Conservation (phyloP, 257 asterid species). For the Capsicum baccatum region DNA sequence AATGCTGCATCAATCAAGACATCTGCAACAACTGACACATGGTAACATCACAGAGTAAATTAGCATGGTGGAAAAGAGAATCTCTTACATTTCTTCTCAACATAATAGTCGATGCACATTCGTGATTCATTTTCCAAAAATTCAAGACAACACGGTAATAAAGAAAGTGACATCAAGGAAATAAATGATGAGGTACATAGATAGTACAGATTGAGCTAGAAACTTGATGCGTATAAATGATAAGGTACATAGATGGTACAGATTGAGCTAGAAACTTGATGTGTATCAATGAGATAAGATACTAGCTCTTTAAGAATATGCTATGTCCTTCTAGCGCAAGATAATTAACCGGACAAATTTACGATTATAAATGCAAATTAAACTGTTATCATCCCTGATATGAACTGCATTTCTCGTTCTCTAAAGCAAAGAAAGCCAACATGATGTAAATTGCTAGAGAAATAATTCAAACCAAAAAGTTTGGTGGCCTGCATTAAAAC, state of each 20-base stretch:
- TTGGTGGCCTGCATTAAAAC: not conserved
- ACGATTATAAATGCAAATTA: slow-evolving; percentile 4
- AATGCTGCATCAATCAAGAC: slow-evolving; percentile 94
- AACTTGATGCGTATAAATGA: no score
- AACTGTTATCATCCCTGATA: not conserved
- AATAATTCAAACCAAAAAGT: slow-evolving; percentile 2
- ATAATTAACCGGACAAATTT: not conserved
- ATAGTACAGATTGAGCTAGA: no score
- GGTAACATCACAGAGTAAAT: slow-evolving; percentile 43
- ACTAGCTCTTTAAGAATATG: slow-evolving; percentile 10
- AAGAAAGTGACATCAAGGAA: slow-evolving; percentile 6
- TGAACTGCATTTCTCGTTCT: not conserved
- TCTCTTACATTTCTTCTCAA: not conserved
- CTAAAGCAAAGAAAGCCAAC: not conserved
- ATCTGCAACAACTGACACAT: slow-evolving; percentile 84
- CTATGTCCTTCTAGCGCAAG: not conserved
- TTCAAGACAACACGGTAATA: slow-evolving; percentile 2
- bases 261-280: not conserved
- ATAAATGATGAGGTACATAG: not conserved
- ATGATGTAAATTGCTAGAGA: not conserved
- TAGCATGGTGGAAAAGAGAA: slow-evolving; percentile 29
- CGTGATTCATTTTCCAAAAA: not conserved
- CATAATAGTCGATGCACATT: not conserved
- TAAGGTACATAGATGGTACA: slow-evolving; percentile 3
- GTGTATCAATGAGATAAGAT: not conserved